Evolutionary conservation across 1,284 basidiomycete genomes (phyloP).

Genomic region (Ganoderma leucocontextum): DNA sequence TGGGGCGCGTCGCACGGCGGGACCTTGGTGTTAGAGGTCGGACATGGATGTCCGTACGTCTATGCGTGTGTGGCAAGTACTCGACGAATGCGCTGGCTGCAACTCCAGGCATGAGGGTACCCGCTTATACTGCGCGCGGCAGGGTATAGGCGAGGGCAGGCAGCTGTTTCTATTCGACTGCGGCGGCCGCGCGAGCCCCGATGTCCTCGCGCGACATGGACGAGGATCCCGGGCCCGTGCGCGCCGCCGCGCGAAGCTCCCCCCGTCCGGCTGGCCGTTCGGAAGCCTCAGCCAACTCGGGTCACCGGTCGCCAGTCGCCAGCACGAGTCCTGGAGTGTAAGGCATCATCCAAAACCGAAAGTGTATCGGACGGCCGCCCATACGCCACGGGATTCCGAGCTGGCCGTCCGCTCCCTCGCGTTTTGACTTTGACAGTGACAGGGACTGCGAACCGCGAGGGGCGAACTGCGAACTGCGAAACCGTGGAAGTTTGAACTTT

Average conservation of each 20-base stretch:
- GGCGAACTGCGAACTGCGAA: background rate
- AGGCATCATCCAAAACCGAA: background rate
- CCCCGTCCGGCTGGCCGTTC: background rate
- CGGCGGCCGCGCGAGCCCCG: background rate
- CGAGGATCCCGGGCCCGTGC: conserved; percentile 2
- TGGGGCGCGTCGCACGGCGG: conserved; percentile 5
- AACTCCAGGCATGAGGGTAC: conserved; percentile 24
- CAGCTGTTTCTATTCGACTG: background rate
- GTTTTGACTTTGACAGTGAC: background rate
- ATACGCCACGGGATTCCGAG: conserved; percentile 1
- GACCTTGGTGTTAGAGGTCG: background rate
- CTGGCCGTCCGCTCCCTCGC: background rate
- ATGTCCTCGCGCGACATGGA: background rate
- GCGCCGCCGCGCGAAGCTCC: conserved; percentile 2
- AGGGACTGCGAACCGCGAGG: background rate
- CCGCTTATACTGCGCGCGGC: conserved; percentile 16
- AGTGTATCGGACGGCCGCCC: conserved; percentile 3
- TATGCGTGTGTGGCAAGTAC: conserved; percentile 22
- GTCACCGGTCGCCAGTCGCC: background rate
- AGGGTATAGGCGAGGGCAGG: conserved; percentile 3
- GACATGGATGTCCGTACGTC: background rate
- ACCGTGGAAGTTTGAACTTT: background rate
- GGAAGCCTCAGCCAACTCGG: background rate
- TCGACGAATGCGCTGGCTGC: conserved; percentile 24
- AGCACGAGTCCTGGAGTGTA: background rate